Evolutionary conservation across 2,329 filamentous ascomycete genomes (phyloP).

Genomic region (Hypoxylon sp.): DNA sequence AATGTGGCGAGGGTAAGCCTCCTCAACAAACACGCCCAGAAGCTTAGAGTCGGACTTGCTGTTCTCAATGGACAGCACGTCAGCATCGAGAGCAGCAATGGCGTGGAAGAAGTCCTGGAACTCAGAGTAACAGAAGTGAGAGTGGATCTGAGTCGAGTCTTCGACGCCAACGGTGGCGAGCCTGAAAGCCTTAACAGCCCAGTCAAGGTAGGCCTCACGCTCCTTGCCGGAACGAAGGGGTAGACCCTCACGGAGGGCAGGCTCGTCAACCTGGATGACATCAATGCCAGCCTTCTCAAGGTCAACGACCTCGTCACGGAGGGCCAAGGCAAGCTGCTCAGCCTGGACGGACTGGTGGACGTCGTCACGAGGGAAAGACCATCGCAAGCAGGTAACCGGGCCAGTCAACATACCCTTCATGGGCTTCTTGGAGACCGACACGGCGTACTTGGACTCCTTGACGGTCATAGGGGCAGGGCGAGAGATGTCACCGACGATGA

Average conservation of each 20-base stretch:
- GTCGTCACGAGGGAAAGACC: constrained; percentile 99
- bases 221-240: constrained; percentile 94
- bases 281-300: constrained; percentile 96
- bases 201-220: constrained; percentile 95
- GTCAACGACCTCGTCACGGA: constrained; percentile 98
- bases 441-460: constrained; percentile 99
- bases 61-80: constrained; percentile 99
- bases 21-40: constrained; percentile 97
- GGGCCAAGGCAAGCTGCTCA: constrained; percentile 97
- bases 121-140: constrained; percentile 99
- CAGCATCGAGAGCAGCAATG: constrained; percentile 96
- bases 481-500: constrained; percentile 98
- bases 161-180: constrained; percentile 93
- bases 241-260: constrained; percentile 98
- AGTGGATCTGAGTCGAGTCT: constrained; percentile 99
- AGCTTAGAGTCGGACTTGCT: constrained; percentile 99
- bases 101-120: constrained; percentile 99
- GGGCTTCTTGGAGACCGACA: constrained; percentile 95
- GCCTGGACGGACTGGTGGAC: constrained; percentile 99
- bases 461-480: constrained; percentile 98
- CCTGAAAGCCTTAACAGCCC: constrained; percentile 98
- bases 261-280: constrained; percentile 99
- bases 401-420: constrained; percentile 99
- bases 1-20: constrained; percentile 97
- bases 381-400: constrained; percentile 97